Conservation (phyloP, 83 land plant genomes). For the Picea mariana region DNA sequence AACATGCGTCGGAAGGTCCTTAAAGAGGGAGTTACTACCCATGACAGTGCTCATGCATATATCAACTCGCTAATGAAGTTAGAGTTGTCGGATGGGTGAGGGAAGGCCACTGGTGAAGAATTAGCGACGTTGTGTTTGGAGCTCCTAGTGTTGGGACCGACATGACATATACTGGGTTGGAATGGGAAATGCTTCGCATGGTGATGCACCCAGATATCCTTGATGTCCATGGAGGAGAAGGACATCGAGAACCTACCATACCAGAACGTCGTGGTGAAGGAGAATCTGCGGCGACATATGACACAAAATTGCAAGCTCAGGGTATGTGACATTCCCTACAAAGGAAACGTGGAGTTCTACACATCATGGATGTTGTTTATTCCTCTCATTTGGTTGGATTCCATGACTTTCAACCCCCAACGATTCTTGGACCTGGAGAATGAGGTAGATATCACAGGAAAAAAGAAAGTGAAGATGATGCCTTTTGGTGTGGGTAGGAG, state of each 20-base stretch:
- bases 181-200: slow-evolving; percentile 21
- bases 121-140: slow-evolving; percentile 45
- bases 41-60: slow-evolving; percentile 44
- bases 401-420: slow-evolving; percentile 66
- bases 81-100: slow-evolving; percentile 37
- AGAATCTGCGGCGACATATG: slow-evolving; percentile 72
- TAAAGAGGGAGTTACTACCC: slow-evolving; percentile 24
- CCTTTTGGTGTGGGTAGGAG: slow-evolving; percentile 83
- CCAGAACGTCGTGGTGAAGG: slow-evolving; percentile 71
- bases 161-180: slow-evolving; percentile 10
- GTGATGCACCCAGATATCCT: slow-evolving; percentile 12
- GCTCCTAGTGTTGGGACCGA: slow-evolving; percentile 13
- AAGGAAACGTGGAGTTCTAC: slow-evolving; percentile 65
- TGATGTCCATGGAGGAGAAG: slow-evolving; percentile 42
- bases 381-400: slow-evolving; percentile 54
- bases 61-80: slow-evolving; percentile 59
- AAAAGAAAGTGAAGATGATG: slow-evolving; percentile 61
- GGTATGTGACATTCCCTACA: slow-evolving; percentile 55
- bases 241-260: slow-evolving; percentile 63
- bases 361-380: slow-evolving; percentile 50
- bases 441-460: slow-evolving; percentile 72
- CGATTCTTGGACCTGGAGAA: slow-evolving; percentile 57
- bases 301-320: slow-evolving; percentile 34
- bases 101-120: slow-evolving; percentile 36
- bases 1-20: slow-evolving; percentile 36